phyloP scores from a whole-genome alignment of 2,329 filamentous ascomycete species.

The Exophiala sp. region DNA sequence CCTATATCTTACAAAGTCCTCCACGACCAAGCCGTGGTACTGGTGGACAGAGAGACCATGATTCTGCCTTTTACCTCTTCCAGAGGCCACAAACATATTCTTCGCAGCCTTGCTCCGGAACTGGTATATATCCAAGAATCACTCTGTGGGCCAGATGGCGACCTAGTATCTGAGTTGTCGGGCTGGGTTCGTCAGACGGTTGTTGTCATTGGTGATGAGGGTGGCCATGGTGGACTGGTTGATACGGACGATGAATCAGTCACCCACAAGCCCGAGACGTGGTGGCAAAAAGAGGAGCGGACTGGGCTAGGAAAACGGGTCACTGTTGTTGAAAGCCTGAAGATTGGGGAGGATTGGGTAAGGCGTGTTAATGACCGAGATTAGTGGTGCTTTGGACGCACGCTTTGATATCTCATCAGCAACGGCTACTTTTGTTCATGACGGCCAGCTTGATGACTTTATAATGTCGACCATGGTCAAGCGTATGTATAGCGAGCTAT shows the following conservation, averaged over 20 bases:
- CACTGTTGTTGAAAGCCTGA: slow-evolving; percentile 77
- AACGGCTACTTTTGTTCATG: no score
- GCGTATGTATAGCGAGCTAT: no score
- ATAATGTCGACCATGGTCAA: background rate
- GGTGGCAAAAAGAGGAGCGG: slow-evolving; percentile 77
- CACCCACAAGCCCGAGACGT: slow-evolving; percentile 44
- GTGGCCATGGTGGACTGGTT: slow-evolving; percentile 68
- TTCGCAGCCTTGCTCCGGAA: slow-evolving; percentile 80
- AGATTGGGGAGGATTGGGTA: slow-evolving; percentile 82
- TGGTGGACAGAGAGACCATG: slow-evolving; percentile 82
- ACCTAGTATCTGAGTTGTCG: slow-evolving; percentile 64
- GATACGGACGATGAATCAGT: slow-evolving; percentile 66
- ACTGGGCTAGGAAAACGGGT: slow-evolving; percentile 85
- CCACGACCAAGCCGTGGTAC: slow-evolving; percentile 70
- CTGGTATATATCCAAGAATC: slow-evolving; percentile 86
- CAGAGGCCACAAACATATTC: slow-evolving; percentile 80
- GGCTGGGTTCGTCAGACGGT: slow-evolving; percentile 62
- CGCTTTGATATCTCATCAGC: background rate
- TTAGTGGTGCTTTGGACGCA: slow-evolving; percentile 30
- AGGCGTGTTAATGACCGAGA: slow-evolving; percentile 68
- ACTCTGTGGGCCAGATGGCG: slow-evolving; percentile 71
- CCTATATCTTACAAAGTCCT: slow-evolving; percentile 69
- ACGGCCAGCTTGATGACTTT: background rate
- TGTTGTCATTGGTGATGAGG: slow-evolving; percentile 56
- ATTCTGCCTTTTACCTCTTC: slow-evolving; percentile 82